phyloP scores from a whole-genome alignment of 2,329 filamentous ascomycete species.

The Rugonectria rugulosa region DNA sequence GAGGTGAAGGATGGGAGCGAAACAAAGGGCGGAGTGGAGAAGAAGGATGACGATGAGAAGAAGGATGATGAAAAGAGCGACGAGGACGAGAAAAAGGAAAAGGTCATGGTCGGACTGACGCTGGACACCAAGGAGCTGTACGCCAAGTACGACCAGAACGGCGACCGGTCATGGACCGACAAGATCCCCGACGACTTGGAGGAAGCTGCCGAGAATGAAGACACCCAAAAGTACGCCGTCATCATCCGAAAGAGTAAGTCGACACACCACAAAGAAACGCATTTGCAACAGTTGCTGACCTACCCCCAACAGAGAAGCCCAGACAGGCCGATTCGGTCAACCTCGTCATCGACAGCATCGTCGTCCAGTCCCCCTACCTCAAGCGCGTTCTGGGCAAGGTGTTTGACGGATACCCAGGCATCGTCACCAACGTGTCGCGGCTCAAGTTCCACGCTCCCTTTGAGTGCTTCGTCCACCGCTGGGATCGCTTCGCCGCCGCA shows the following conservation, averaged over 20 bases:
- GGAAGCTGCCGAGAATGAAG: constrained; percentile 66
- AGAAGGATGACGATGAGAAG: constrained; percentile 16
- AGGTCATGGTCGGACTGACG: constrained; percentile 45
- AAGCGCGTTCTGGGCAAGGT: constrained; percentile 63
- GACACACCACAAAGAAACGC: neutral
- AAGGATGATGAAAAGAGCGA: constrained; percentile 3
- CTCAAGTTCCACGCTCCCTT: constrained; percentile 69
- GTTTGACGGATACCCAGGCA: constrained; percentile 65
- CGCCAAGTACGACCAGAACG: constrained; percentile 54
- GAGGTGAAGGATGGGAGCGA: neutral
- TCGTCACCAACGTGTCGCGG: constrained; percentile 65
- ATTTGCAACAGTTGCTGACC: neutral
- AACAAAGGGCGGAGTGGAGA: neutral
- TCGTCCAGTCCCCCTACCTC: constrained; percentile 69
- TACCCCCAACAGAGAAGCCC: constrained; percentile 40
- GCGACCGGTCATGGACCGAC: constrained; percentile 62
- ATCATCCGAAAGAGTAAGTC: constrained; percentile 60
- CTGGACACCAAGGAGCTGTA: constrained; percentile 53
- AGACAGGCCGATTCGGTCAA: constrained; percentile 66
- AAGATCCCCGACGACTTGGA: constrained; percentile 62
- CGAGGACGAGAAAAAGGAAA: constrained; percentile 26
- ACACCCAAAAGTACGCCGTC: constrained; percentile 68
- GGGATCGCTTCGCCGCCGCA: constrained; percentile 56
- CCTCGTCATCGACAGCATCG: constrained; percentile 67
- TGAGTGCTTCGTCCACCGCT: constrained; percentile 71